Conservation (phyloP, 305 asterid genomes). For the Fraxinus albicans region DNA sequence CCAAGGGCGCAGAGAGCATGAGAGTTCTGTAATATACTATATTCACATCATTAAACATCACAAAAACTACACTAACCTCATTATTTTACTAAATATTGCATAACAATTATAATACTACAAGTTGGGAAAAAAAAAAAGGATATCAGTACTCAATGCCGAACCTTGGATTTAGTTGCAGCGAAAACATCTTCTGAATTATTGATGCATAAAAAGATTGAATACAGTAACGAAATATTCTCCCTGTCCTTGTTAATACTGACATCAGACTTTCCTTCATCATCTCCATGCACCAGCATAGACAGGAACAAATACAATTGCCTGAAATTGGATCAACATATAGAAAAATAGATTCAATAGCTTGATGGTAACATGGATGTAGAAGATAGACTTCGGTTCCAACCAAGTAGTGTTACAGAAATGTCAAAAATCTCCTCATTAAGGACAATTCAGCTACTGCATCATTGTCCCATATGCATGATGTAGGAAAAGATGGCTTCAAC, state of each 20-base stretch:
- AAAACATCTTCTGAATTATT: slow-evolving; percentile 74
- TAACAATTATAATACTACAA: not conserved
- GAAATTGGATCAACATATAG: slow-evolving; percentile 31
- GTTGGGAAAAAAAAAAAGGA: slow-evolving; percentile 7
- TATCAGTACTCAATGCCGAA: slow-evolving; percentile 27
- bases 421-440: not conserved
- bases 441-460: not conserved
- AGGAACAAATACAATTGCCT: slow-evolving; percentile 82
- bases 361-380: slow-evolving; percentile 1
- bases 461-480: not conserved
- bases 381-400: slow-evolving; percentile 6
- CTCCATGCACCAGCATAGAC: slow-evolving; percentile 82
- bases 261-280: slow-evolving; percentile 72
- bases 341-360: not conserved
- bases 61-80: slow-evolving; percentile 22
- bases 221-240: slow-evolving; percentile 58
- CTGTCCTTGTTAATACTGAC: slow-evolving; percentile 58
- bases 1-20: slow-evolving; percentile 87
- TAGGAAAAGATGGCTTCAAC: not conserved
- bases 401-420: slow-evolving; percentile 19
- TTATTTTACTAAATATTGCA: slow-evolving; percentile 18
- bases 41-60: slow-evolving; percentile 28
- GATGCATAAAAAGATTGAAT: slow-evolving; percentile 66
- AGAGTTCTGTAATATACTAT: slow-evolving; percentile 55
- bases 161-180: slow-evolving; percentile 77